These are phyloP conservation scores for Hanseniaspora sp. DNA, from an alignment of 1,139 yeast species.

Conservation along the genomic window DNA sequence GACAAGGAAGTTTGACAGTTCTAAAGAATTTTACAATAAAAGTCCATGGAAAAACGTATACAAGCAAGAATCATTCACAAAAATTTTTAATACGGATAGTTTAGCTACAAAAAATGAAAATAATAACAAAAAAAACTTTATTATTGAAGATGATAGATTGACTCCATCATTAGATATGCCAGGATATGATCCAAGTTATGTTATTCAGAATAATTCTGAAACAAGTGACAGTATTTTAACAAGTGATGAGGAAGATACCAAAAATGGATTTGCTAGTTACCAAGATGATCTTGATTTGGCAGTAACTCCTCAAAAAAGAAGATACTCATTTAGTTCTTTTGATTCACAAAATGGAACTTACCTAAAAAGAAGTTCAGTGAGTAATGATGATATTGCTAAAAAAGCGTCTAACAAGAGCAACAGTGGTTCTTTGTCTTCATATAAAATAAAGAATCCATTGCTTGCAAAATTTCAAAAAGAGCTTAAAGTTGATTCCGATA, in stretches of 20 bases:
- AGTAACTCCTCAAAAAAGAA: background rate
- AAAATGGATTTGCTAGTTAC: background rate
- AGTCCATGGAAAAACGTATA: constrained; percentile 14
- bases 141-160: constrained; percentile 2
- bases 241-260: constrained; percentile 16
- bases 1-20: constrained; percentile 6
- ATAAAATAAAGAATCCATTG: background rate
- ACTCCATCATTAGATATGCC: background rate
- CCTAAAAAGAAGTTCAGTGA: too few species aligned
- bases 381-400: too few species aligned
- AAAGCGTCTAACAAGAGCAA: too few species aligned
- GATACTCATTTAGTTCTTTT: background rate
- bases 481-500: background rate
- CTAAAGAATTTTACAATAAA: constrained; percentile 8
- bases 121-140: too few species aligned
- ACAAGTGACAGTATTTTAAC: constrained; percentile 12
- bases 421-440: background rate
- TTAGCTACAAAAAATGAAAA: constrained; percentile 14
- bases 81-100: constrained; percentile 16
- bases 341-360: background rate
- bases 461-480: background rate
- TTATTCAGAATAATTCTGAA: constrained; percentile 16
- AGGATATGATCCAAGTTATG: constrained; percentile 9
- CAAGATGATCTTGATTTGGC: background rate
- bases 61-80: constrained; percentile 9